Conservation (phyloP, 805 yeast species). For the Saturnispora mendoncae region DNA sequence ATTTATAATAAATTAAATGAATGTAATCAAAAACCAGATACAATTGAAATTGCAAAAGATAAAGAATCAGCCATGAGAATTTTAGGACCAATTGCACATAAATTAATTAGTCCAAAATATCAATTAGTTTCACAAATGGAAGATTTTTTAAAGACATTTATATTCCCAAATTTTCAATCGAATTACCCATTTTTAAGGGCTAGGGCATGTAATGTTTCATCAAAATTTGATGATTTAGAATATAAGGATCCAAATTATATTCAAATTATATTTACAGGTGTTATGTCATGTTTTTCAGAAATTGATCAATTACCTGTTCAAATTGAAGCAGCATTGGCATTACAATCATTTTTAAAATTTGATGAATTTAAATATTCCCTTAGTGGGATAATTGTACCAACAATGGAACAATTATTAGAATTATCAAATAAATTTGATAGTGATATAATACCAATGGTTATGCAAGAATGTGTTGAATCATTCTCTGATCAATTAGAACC, state of each 20-base stretch:
- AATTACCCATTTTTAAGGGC: constrained; percentile 63
- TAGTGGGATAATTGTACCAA: constrained; percentile 59
- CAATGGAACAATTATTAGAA: constrained; percentile 70
- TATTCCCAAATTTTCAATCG: constrained; percentile 65
- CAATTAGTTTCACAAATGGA: constrained; percentile 61
- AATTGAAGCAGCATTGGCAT: constrained; percentile 75
- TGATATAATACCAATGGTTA: constrained; percentile 79
- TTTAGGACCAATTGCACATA: constrained; percentile 61
- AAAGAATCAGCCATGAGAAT: constrained; percentile 76
- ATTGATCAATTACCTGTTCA: constrained; percentile 59
- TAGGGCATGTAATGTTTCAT: constrained; percentile 56
- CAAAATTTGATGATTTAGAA: constrained; percentile 55
- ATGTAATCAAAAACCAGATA: constrained; percentile 28
- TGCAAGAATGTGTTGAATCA: constrained; percentile 91
- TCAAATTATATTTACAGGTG: constrained; percentile 37
- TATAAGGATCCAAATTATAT: constrained; percentile 35
- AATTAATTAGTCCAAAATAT: constrained; percentile 45
- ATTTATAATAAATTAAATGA: constrained; percentile 42
- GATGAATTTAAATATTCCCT: constrained; percentile 62
- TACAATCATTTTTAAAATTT: constrained; percentile 66
- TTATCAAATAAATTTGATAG: constrained; percentile 76
- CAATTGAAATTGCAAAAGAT: constrained; percentile 48
- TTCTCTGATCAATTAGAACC: constrained; percentile 88
- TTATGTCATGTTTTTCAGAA: constrained; percentile 37
- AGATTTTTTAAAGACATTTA: constrained; percentile 48